Percentiles rank a stretch among this genome's conserved stretches.
These are phyloP conservation scores for Chrysanthemum lavandulifolium DNA, from an alignment of 129 eudicot species.

Conservation along the genomic window DNA sequence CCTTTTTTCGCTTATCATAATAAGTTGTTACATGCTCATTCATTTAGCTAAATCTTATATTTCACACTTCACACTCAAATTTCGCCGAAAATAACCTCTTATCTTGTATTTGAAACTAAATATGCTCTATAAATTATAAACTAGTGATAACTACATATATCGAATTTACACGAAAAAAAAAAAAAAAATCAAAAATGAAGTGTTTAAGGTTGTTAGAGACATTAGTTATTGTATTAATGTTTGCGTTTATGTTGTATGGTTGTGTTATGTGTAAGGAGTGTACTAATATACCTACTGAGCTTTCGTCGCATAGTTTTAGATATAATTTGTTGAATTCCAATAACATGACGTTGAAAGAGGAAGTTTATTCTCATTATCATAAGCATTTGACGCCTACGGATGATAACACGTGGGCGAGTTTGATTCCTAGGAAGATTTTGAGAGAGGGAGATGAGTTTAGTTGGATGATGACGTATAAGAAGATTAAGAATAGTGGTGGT, in stretches of 20 bases:
- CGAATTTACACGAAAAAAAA: background rate
- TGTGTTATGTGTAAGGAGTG: slow-evolving; percentile 50
- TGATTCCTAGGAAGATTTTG: slow-evolving; percentile 66
- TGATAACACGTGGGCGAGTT: slow-evolving; percentile 47
- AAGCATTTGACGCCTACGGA: slow-evolving; percentile 55
- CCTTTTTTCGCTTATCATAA: background rate
- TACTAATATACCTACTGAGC: slow-evolving; percentile 40
- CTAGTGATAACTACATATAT: background rate
- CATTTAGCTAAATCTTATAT: background rate
- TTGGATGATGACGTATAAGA: slow-evolving; percentile 55
- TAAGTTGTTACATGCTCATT: background rate
- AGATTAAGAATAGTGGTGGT: slow-evolving; percentile 39
- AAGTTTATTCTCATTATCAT: slow-evolving; percentile 48
- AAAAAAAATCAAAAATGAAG: slow-evolving; percentile 20
- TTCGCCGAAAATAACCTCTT: background rate
- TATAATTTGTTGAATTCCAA: slow-evolving; percentile 37
- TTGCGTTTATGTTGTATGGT: slow-evolving; percentile 26
- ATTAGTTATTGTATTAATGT: slow-evolving; percentile 16
- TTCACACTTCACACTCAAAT: background rate
- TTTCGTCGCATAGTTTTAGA: slow-evolving; percentile 55
- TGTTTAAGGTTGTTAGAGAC: slow-evolving; percentile 11
- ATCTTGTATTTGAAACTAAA: too few relatives aligned
- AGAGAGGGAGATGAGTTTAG: slow-evolving; percentile 47
- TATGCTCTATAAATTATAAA: background rate
- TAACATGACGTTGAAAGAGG: slow-evolving; percentile 55